A percentile compares a stretch with the other conserved stretches of the same genome.
These are phyloP conservation scores for Boechera stricta DNA, from an alignment of 345 rosid genomes.

Conservation along the genomic window DNA sequence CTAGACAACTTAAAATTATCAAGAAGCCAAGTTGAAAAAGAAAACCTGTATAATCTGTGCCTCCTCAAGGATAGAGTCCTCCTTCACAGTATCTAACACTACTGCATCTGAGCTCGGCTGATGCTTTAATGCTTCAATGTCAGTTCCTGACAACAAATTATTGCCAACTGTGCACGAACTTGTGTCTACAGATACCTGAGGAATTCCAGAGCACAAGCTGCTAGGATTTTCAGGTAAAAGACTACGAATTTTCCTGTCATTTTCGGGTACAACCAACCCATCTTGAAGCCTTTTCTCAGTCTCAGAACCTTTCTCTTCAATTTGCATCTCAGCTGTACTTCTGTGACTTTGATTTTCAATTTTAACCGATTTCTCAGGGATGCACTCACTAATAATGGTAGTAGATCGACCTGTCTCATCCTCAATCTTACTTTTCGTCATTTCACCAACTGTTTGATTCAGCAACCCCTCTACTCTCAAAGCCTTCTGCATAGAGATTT, in stretches of 20 bases:
- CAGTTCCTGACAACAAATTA: conserved; percentile 36
- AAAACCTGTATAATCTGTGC: conserved; percentile 85
- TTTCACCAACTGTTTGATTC: conserved; percentile 54
- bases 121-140: conserved; percentile 50
- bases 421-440: conserved; percentile 52
- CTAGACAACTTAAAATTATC: conserved; percentile 27
- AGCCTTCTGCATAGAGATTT: conserved; percentile 43
- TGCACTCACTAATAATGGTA: conserved; percentile 41
- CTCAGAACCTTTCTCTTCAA: conserved; percentile 51
- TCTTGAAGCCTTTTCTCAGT: conserved; percentile 49
- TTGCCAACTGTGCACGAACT: conserved; percentile 38
- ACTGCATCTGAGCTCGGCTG: conserved; percentile 55
- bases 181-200: conserved; percentile 45
- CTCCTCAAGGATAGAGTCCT: conserved; percentile 90
- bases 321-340: conserved; percentile 50
- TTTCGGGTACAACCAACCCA: conserved; percentile 48
- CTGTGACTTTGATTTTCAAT: conserved; percentile 51
- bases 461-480: conserved; percentile 52
- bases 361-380: conserved; percentile 44
- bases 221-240: conserved; percentile 44
- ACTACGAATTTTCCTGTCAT: conserved; percentile 47
- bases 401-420: conserved; percentile 46
- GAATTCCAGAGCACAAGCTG: conserved; percentile 44
- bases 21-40: conserved; percentile 41
- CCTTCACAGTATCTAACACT: conserved; percentile 62